phyloP scores from a whole-genome alignment of 331 rosid species.

The Rosa hybrid region DNA sequence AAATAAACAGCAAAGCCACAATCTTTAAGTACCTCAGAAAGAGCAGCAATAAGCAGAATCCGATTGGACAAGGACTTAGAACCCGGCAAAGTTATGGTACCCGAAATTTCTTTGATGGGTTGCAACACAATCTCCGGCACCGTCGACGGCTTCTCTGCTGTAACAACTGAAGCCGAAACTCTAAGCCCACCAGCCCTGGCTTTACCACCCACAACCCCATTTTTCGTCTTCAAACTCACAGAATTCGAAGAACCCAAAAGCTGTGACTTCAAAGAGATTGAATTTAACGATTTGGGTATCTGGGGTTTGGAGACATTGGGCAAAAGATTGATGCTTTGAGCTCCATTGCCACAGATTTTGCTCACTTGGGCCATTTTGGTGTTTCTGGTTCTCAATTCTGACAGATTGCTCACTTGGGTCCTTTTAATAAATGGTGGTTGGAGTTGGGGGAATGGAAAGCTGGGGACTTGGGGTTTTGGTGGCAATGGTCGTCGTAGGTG shows the following conservation, averaged over 20 bases:
- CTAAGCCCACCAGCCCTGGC: slow-evolving; percentile 30
- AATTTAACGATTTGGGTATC: slow-evolving; percentile 53
- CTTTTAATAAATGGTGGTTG: neutral
- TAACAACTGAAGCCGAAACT: slow-evolving; percentile 66
- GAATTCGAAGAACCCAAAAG: slow-evolving; percentile 48
- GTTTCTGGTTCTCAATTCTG: neutral
- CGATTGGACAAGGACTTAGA: slow-evolving; percentile 94
- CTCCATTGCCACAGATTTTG: slow-evolving; percentile 61
- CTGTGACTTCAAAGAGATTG: slow-evolving; percentile 49
- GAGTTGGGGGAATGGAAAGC: neutral
- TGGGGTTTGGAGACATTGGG: slow-evolving; percentile 44
- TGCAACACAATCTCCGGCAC: slow-evolving; percentile 88
- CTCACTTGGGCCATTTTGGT: slow-evolving; percentile 71
- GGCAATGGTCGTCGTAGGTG: slow-evolving; percentile 37
- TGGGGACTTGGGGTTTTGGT: slow-evolving; percentile 34
- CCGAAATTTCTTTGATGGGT: slow-evolving; percentile 88
- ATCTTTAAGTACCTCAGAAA: slow-evolving; percentile 71
- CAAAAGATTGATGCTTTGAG: slow-evolving; percentile 51
- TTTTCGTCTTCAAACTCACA: slow-evolving; percentile 44
- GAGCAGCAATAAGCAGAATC: slow-evolving; percentile 95
- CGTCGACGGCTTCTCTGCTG: slow-evolving; percentile 72
- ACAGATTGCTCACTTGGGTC: slow-evolving; percentile 4
- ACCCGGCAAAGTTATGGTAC: slow-evolving; percentile 82
- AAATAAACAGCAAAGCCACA: neutral
- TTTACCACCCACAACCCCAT: slow-evolving; percentile 34